A percentile compares a stretch with the other conserved stretches of the same genome.
phyloP scores from a whole-genome alignment of 768 basidiomycete species.

The Omphalotus guepiniiformis region DNA sequence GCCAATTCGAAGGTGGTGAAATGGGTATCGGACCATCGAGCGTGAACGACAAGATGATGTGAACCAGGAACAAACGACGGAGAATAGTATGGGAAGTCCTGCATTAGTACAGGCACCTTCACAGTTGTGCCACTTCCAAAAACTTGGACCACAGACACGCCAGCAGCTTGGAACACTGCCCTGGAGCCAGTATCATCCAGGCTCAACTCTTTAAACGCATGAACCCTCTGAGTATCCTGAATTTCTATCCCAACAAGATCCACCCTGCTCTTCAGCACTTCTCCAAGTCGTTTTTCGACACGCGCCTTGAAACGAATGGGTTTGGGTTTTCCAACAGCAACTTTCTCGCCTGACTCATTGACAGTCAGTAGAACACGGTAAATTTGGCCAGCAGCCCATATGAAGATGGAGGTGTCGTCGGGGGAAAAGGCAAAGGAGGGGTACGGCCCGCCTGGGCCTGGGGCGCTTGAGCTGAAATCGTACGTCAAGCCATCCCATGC shows the following conservation, averaged over 20 bases:
- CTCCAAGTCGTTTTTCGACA: slow-evolving; percentile 61
- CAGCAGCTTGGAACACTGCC: slow-evolving; percentile 65
- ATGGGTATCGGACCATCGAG: slow-evolving; percentile 60
- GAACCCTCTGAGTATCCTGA: slow-evolving; percentile 48
- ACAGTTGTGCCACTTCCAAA: slow-evolving; percentile 27
- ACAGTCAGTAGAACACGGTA: slow-evolving; percentile 51
- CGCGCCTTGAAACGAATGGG: slow-evolving; percentile 58
- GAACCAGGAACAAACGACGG: slow-evolving; percentile 57
- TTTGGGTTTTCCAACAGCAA: slow-evolving; percentile 30
- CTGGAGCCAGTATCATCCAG: slow-evolving; percentile 49
- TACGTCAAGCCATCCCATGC: slow-evolving; percentile 68
- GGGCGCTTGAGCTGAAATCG: slow-evolving; percentile 51
- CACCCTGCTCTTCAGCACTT: slow-evolving; percentile 46
- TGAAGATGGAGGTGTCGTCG: slow-evolving; percentile 53
- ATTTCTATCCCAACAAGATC: slow-evolving; percentile 54
- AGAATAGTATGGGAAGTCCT: slow-evolving; percentile 55
- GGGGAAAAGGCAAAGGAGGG: slow-evolving; percentile 71
- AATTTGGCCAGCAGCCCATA: slow-evolving; percentile 74
- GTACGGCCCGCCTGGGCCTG: slow-evolving; percentile 72
- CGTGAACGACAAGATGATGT: slow-evolving; percentile 52
- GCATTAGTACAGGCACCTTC: slow-evolving; percentile 45
- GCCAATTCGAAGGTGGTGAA: slow-evolving; percentile 68
- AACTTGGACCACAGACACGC: slow-evolving; percentile 48
- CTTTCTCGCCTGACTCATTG: slow-evolving; percentile 52
- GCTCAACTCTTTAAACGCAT: slow-evolving; percentile 58